Evolutionary conservation across 2,329 filamentous ascomycete genomes (phyloP).

Genomic region (Fusarium pseudocircinatum): DNA sequence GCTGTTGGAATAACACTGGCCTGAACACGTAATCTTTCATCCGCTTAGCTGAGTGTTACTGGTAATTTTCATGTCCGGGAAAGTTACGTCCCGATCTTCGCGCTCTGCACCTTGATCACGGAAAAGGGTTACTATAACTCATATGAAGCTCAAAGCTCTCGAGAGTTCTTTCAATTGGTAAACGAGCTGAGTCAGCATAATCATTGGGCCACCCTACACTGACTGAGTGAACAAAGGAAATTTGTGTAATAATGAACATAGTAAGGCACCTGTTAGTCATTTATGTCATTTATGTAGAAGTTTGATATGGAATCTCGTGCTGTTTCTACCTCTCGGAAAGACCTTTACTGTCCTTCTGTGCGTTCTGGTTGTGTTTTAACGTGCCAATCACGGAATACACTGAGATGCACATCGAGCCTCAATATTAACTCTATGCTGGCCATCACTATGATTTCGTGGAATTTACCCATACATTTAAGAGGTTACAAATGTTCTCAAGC

Average conservation of each 20-base stretch:
- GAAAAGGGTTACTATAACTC: slow-evolving; percentile 21
- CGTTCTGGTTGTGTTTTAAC: neutral
- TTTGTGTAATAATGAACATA: neutral
- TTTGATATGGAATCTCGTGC: neutral
- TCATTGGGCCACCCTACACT: slow-evolving; percentile 3
- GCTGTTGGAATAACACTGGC: neutral
- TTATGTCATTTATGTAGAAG: too few relatives aligned
- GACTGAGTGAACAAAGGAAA: neutral
- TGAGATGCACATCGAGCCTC: neutral
- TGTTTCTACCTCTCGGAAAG: neutral
- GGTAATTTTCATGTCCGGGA: neutral
- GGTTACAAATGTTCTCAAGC: neutral
- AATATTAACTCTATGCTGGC: neutral
- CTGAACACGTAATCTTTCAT: neutral
- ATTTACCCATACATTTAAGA: neutral
- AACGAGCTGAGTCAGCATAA: slow-evolving; percentile 30
- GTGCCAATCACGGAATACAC: neutral
- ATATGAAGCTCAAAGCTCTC: slow-evolving; percentile 28
- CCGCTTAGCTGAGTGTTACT: neutral
- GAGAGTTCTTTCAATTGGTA: slow-evolving; percentile 22
- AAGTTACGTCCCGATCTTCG: slow-evolving; percentile 8
- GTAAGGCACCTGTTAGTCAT: neutral
- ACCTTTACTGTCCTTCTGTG: neutral
- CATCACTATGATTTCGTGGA: neutral
- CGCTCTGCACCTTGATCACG: slow-evolving; percentile 17